These are phyloP conservation scores for Syzygium aqueum DNA, from an alignment of 345 rosid species.

Conservation along the genomic window DNA sequence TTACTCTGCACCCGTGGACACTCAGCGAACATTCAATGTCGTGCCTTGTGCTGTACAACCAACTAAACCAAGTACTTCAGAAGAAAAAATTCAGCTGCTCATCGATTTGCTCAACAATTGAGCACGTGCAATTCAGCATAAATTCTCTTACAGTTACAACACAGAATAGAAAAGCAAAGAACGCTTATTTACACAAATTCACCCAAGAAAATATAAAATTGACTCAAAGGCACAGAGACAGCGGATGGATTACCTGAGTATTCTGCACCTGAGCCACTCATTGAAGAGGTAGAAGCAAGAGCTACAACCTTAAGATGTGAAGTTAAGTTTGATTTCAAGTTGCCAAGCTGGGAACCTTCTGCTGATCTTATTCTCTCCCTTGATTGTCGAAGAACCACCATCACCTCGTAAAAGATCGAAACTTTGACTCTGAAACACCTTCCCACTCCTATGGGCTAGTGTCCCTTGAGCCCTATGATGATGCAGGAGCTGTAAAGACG, in stretches of 20 bases:
- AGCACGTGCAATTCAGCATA: not conserved
- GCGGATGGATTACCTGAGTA: not conserved
- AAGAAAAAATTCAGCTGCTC: not conserved
- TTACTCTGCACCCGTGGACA: not conserved
- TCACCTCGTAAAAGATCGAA: not conserved
- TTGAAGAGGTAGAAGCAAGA: conserved; percentile 5
- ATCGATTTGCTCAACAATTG: not conserved
- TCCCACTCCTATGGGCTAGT: not conserved
- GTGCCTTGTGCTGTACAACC: not conserved
- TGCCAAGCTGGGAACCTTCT: not conserved
- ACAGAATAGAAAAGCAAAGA: not conserved
- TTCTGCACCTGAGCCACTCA: conserved; percentile 1
- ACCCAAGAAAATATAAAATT: not conserved
- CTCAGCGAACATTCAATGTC: not conserved
- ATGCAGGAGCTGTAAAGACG: not conserved
- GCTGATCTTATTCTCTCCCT: not conserved
- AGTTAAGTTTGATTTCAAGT: not conserved
- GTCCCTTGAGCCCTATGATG: not conserved
- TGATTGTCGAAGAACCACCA: not conserved
- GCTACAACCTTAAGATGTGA: not conserved
- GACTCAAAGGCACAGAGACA: not conserved
- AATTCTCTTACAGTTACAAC: not conserved
- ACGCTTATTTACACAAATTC: not conserved
- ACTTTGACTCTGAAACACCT: not conserved
- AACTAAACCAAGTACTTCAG: not conserved